Conservation (phyloP, 768 basidiomycete genomes). For the Galerina marginata region DNA sequence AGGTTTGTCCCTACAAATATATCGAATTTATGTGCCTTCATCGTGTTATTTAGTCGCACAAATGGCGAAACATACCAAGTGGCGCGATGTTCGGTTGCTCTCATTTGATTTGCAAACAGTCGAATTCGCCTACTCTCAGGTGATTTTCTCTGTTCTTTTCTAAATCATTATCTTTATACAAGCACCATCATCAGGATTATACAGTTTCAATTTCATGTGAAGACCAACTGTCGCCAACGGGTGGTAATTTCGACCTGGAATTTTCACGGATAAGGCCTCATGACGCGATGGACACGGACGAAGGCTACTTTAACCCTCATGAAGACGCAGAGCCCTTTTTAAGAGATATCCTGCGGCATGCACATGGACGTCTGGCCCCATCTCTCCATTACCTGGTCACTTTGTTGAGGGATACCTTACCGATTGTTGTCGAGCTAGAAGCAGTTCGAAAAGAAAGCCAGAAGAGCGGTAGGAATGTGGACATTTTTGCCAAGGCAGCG, state of each 20-base stretch:
- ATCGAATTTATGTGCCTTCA: not conserved
- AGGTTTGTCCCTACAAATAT: slow-evolving; percentile 46
- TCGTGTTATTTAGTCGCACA: slow-evolving; percentile 64
- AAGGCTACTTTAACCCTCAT: slow-evolving; percentile 69
- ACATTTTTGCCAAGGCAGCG: slow-evolving; percentile 78
- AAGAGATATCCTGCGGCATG: slow-evolving; percentile 68
- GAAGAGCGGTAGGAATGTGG: slow-evolving; percentile 45
- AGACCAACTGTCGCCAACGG: slow-evolving; percentile 71
- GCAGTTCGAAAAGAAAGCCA: slow-evolving; percentile 46
- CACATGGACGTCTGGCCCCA: slow-evolving; percentile 66
- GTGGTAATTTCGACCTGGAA: slow-evolving; percentile 74
- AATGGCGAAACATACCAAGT: slow-evolving; percentile 75
- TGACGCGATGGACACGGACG: slow-evolving; percentile 28
- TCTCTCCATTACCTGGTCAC: slow-evolving; percentile 71
- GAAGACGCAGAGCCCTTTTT: slow-evolving; percentile 79
- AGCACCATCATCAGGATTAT: slow-evolving; percentile 56
- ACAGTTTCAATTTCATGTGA: slow-evolving; percentile 80
- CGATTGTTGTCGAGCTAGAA: slow-evolving; percentile 77
- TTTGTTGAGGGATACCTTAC: slow-evolving; percentile 75
- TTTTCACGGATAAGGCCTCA: slow-evolving; percentile 59
- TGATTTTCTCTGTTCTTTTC: slow-evolving; percentile 28
- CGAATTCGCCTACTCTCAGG: slow-evolving; percentile 82
- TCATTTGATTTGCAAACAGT: slow-evolving; percentile 93
- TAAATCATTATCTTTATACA: not conserved
- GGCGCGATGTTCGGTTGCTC: slow-evolving; percentile 79